Base-by-base conservation (phyloP, 257 asterid genomes). In the Fraxinus cuspidata region DNA sequence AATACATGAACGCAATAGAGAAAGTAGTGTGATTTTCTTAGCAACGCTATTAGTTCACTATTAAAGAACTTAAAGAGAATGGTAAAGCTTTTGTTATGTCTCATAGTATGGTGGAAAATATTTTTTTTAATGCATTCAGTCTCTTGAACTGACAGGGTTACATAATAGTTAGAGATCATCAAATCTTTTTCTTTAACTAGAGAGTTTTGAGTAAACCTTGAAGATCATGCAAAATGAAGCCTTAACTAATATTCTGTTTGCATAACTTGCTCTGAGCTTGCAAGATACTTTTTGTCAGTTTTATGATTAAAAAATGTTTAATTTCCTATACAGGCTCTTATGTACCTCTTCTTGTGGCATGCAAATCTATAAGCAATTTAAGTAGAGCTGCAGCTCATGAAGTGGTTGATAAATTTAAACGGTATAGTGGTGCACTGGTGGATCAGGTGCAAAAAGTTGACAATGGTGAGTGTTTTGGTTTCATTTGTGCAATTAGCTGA, bases 301-400 rank as follows among this genome's bases (percentile, higher is more conserved):
- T 49, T 47, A 74, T 72, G 32, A 63, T 44, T 81, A n/a, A n/a
- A 67, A 72, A 29, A 60, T 69, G 78, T 71, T 15, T 8, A 32
- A n/a, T 77, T 21, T 74, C 40, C 25, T 40, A 15, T 84, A 80
- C 97, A 96, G 99, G 99, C 99, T 88, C 99, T 96, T 82, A 96
- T 96, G 99, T 96, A 96, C 78, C 99, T 64, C 98, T 96, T 70
- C 99, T 96, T 71, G 99, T 96, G 86, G 99, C 99, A 3, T 96
- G 99, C 77, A 96, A 96, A 84, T 92, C 99, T 21, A 93, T 96
- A 84, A 96, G 98, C 89, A 90, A 84, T 83, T 88, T 90, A 74
- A 92, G 99, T 74, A 92, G 87, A 84, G 94, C 92, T 83, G 99
- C 99, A 60, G 99, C 99, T 74, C 96, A 93, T 81, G 99, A 96